Evolutionary conservation across 495 filamentous ascomycete species (phyloP).

Genomic region (Trichodelitschia bisporula): DNA sequence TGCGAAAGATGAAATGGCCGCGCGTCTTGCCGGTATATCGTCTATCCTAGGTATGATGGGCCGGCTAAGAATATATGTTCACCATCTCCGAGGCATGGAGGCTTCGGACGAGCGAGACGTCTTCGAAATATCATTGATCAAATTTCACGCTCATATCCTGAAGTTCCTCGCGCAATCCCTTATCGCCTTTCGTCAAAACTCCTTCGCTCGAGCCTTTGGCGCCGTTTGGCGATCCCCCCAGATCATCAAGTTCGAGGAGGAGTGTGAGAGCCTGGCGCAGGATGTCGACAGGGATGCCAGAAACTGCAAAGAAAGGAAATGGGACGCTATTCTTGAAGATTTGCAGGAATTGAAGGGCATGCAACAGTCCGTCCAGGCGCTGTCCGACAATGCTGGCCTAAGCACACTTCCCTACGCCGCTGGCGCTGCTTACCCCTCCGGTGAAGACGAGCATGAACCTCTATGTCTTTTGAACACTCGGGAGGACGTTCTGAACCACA

Average conservation of each 20-base stretch:
- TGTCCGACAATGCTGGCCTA: too few relatives aligned
- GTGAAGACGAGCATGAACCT: constrained; percentile 4
- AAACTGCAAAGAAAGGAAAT: too few relatives aligned
- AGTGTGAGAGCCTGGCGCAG: too few relatives aligned
- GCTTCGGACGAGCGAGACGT: not conserved
- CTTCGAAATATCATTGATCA: not conserved
- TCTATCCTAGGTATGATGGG: not conserved
- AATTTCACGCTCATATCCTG: not conserved
- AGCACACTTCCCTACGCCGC: constrained; percentile 4
- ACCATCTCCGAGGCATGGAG: not conserved
- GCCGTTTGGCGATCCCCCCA: too few relatives aligned
- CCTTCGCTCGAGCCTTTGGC: too few relatives aligned
- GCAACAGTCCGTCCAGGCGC: too few relatives aligned
- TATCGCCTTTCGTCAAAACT: too few relatives aligned
- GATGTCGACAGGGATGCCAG: too few relatives aligned
- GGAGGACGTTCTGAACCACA: constrained; percentile 5
- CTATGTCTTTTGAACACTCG: constrained; percentile 7
- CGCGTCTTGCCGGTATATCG: not conserved
- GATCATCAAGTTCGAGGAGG: too few relatives aligned
- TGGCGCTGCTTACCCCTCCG: constrained; percentile 6
- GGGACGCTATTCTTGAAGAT: too few relatives aligned
- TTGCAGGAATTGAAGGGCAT: too few relatives aligned
- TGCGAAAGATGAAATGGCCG: not conserved
- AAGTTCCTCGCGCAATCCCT: not conserved
- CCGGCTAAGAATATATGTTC: not conserved